Evolutionary conservation across 2,329 filamentous ascomycete genomes (phyloP).

Genomic region (Leptosphaerulina australis): DNA sequence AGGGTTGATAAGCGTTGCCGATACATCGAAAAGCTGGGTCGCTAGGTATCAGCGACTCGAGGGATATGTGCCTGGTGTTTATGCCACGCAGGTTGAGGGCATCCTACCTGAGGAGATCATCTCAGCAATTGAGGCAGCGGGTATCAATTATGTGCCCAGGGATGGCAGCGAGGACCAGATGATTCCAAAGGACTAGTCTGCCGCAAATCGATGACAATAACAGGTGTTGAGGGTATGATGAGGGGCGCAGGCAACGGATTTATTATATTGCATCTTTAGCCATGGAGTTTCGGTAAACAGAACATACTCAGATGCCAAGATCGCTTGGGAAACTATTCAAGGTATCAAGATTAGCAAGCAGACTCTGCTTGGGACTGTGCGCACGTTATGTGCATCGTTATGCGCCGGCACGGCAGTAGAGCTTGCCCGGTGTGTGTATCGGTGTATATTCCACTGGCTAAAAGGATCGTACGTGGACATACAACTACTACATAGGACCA

Average conservation of each 20-base stretch:
- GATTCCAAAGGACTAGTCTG: slow-evolving; percentile 41
- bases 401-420: no score
- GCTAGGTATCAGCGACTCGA: slow-evolving; percentile 96
- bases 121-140: slow-evolving; percentile 62
- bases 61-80: slow-evolving; percentile 84
- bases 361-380: slow-evolving; percentile 13
- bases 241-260: background rate
- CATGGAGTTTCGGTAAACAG: slow-evolving; percentile 30
- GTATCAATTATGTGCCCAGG: slow-evolving; percentile 64
- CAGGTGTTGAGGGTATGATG: background rate
- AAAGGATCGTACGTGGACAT: no score
- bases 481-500: no score
- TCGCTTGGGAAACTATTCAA: background rate
- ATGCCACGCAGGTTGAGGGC: slow-evolving; percentile 93
- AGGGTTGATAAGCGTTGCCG: slow-evolving; percentile 81
- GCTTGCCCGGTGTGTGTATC: no score
- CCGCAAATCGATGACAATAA: background rate
- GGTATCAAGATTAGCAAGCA: slow-evolving; percentile 15
- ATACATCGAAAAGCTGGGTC: slow-evolving; percentile 88
- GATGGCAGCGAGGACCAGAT: slow-evolving; percentile 49
- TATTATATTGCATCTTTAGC: slow-evolving; percentile 31
- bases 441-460: no score
- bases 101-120: slow-evolving; percentile 67
- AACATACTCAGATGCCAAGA: slow-evolving; percentile 9
- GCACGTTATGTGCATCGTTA: no score